Evolutionary conservation across 331 rosid species (phyloP), one percentile per base, ranked within the genome.

Genomic region (Arachis monticola): DNA sequence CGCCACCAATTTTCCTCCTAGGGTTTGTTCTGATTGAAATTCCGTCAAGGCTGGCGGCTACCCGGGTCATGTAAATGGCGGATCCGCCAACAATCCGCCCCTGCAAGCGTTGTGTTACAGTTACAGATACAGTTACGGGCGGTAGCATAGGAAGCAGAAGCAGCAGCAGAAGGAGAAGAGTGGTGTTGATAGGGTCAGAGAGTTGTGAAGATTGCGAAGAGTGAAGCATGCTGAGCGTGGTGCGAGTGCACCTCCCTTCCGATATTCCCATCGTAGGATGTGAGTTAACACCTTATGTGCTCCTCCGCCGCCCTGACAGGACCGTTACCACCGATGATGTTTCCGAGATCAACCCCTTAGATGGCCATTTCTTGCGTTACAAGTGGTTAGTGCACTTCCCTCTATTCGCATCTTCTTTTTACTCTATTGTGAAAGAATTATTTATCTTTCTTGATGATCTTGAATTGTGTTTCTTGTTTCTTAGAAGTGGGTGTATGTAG

Each of bases 261-360:
- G 99, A 95, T 74, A 95, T 95, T 76, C 99, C 99, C 83, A 92
- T 95, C 85, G 98, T 95, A 46, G 99, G 98, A 57, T 95, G 99
- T 84, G 99, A 95, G 85, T 98, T 95, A 81, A 86, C 99, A 83
- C 99, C 99, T 48, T 95, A 95, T 81, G 97, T 95, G 35, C 97
- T 90, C 78, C 79, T 92, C n/a, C 97, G 96, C 66, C 93, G 96
- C 17, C 92, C 93, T 2, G 97, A 95, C 44, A 95, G 83, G 77
- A 68, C 81, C 9, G 77, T 81, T 65, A 66, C 85, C 50, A 89
- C 93, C 62, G 99, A 95, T 10, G 99, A 95, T 81, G 92, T 86
- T 22, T 84, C 87, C 1, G 98, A 95, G 83, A 67, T 85, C 0
- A 79, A 93, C 8, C 94, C 98, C 1, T 38, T 92, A 42, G 99